Percentiles rank a stretch among this genome's conserved stretches.
phyloP scores from a whole-genome alignment of 169 alveolate species.

The Plasmodium chabaudi region DNA sequence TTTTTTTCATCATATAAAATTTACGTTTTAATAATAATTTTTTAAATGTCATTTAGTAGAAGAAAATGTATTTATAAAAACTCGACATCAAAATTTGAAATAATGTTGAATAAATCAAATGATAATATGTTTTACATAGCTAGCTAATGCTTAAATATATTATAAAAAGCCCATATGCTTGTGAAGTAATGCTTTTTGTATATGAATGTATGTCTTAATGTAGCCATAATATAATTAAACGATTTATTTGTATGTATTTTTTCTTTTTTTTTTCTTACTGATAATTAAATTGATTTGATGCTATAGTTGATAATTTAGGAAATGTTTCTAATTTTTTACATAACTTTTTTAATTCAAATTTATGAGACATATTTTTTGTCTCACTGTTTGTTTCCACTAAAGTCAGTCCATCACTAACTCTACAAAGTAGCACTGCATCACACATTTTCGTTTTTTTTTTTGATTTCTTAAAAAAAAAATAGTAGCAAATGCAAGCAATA shows the following conservation, averaged over 20 bases:
- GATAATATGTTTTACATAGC: too few species aligned
- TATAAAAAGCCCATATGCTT: too few species aligned
- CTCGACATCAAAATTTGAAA: too few species aligned
- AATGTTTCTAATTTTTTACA: slow-evolving; percentile 60
- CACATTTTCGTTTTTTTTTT: slow-evolving; percentile 77
- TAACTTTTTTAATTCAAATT: slow-evolving; percentile 71
- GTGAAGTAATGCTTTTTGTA: too few species aligned
- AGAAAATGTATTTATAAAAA: not conserved
- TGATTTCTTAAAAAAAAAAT: not conserved
- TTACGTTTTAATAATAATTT: not conserved
- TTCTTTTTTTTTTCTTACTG: slow-evolving; percentile 61
- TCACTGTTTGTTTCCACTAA: slow-evolving; percentile 82
- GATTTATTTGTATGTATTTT: too few species aligned
- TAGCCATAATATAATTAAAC: too few species aligned
- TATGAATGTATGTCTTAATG: too few species aligned
- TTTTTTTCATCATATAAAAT: not conserved
- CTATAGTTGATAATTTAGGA: slow-evolving; percentile 65
- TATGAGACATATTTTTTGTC: slow-evolving; percentile 57
- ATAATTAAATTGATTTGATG: slow-evolving; percentile 70
- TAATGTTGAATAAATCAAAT: too few species aligned
- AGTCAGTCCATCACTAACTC: slow-evolving; percentile 85
- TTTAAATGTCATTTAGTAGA: not conserved
- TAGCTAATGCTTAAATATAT: too few species aligned
- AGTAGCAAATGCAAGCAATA: not conserved
- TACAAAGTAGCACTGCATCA: slow-evolving; percentile 82